A percentile compares a stretch with the other conserved stretches of the same genome.
Evolutionary conservation across 768 basidiomycete genomes (phyloP).

Genomic region (Auricularia sp.): DNA sequence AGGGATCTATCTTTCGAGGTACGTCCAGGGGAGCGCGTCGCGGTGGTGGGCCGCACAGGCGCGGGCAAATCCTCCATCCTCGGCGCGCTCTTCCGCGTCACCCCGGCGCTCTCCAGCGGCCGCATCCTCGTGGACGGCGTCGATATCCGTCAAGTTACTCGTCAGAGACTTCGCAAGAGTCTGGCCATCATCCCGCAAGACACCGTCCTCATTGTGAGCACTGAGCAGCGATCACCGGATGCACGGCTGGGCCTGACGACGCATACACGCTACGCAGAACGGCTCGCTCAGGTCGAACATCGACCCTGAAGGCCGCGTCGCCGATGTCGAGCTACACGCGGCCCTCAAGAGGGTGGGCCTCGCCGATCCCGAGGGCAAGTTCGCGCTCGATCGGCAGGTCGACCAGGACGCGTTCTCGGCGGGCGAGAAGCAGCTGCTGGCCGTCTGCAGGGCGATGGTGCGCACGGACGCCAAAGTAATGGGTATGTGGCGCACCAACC

Average conservation of each 20-base stretch:
- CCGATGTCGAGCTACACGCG: constrained; percentile 53
- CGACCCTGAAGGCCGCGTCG: neutral
- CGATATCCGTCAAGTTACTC: constrained; percentile 43
- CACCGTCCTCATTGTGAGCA: constrained; percentile 36
- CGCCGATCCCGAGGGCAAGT: constrained; percentile 44
- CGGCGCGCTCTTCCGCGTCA: constrained; percentile 45
- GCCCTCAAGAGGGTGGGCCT: constrained; percentile 46
- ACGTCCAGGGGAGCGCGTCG: constrained; percentile 52
- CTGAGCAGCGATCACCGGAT: too few species aligned
- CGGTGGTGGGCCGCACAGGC: constrained; percentile 41
- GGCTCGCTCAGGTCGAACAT: neutral
- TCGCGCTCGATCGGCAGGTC: constrained; percentile 51
- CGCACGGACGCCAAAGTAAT: constrained; percentile 47
- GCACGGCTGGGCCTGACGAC: constrained; percentile 11
- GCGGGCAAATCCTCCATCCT: constrained; percentile 47
- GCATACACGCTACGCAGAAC: neutral
- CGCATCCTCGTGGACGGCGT: constrained; percentile 47
- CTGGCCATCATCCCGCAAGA: constrained; percentile 66
- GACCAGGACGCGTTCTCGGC: constrained; percentile 60
- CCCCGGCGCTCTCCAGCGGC: constrained; percentile 48
- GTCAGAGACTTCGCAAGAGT: constrained; percentile 41
- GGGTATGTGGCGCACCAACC: constrained; percentile 32
- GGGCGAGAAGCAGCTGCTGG: constrained; percentile 57
- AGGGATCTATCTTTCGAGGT: constrained; percentile 49
- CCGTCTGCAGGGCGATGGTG: constrained; percentile 50